Evolutionary conservation across 108 stramenopile species (phyloP).

Genomic region (Nitzschia palea): DNA sequence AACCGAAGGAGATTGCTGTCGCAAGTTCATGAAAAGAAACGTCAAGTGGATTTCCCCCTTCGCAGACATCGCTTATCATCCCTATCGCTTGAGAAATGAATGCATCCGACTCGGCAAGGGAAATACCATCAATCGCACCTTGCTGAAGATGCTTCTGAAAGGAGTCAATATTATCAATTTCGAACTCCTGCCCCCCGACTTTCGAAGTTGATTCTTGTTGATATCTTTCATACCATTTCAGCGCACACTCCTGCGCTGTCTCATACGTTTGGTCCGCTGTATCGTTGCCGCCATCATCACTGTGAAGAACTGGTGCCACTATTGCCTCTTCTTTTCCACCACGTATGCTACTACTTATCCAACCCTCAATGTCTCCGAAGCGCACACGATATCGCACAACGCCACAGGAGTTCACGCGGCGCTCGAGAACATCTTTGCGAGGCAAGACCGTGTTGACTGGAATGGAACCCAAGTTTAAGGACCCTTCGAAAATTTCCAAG

Average conservation of each 20-base stretch:
- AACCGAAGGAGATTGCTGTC: conserved; percentile 49
- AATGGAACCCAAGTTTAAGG: conserved; percentile 68
- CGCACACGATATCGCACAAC: conserved; percentile 80
- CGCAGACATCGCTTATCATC: conserved; percentile 52
- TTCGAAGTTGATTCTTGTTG: not conserved
- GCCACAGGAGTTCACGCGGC: conserved; percentile 88
- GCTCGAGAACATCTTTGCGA: conserved; percentile 59
- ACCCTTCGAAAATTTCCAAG: conserved; percentile 81
- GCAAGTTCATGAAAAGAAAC: conserved; percentile 49
- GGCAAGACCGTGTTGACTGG: conserved; percentile 66
- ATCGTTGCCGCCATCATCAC: conserved; percentile 18
- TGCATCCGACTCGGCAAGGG: conserved; percentile 55
- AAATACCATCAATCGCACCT: conserved; percentile 46
- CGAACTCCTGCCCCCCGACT: conserved; percentile 1
- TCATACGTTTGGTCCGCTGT: conserved; percentile 15
- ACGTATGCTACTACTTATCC: conserved; percentile 85
- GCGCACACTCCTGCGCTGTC: conserved; percentile 69
- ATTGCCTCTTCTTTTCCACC: conserved; percentile 89
- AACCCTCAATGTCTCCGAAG: conserved; percentile 68
- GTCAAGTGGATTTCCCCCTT: conserved; percentile 52
- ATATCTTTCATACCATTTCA: conserved; percentile 52
- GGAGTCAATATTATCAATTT: conserved; percentile 34
- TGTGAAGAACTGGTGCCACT: conserved; percentile 48
- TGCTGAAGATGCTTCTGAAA: conserved; percentile 44
- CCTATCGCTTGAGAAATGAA: conserved; percentile 45